phyloP scores from a whole-genome alignment of 345 rosid species.

The Cardiospermum halicacabum region DNA sequence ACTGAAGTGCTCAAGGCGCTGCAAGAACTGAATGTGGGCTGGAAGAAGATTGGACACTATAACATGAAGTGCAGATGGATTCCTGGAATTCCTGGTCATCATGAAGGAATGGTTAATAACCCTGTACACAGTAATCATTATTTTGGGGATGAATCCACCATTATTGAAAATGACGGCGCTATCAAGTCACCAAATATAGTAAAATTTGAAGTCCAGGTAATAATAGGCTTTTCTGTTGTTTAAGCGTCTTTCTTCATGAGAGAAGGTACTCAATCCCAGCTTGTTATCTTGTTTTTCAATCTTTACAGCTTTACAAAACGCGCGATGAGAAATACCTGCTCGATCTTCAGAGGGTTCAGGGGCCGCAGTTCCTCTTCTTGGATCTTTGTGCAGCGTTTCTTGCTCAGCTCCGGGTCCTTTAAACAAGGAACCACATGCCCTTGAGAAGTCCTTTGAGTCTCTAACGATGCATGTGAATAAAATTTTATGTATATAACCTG shows the following conservation, averaged over 20 bases:
- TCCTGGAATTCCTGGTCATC: constrained; percentile 49
- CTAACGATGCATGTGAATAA: constrained; percentile 27
- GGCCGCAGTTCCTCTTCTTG: constrained; percentile 85
- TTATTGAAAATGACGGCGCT: constrained; percentile 48
- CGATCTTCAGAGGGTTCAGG: constrained; percentile 79
- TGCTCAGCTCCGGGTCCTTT: constrained; percentile 75
- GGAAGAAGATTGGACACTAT: constrained; percentile 97
- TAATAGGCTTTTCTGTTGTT: background rate
- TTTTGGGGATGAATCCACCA: constrained; percentile 66
- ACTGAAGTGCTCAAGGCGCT: constrained; percentile 78
- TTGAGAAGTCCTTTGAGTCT: constrained; percentile 15
- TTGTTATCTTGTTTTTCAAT: background rate
- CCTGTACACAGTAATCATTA: constrained; percentile 42
- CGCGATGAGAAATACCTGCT: constrained; percentile 81
- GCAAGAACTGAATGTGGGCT: constrained; percentile 75
- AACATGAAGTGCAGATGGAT: constrained; percentile 96
- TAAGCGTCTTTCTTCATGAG: background rate
- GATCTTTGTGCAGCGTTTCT: constrained; percentile 94
- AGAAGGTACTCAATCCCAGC: background rate
- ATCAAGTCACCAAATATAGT: constrained; percentile 52
- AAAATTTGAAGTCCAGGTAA: constrained; percentile 94
- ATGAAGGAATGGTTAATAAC: constrained; percentile 62
- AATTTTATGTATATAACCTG: constrained; percentile 28
- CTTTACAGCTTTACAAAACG: constrained; percentile 80
- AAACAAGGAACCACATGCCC: constrained; percentile 18